Evolutionary conservation across 176 grass and related monocot species (phyloP).

Genomic region (Ananas comosus): DNA sequence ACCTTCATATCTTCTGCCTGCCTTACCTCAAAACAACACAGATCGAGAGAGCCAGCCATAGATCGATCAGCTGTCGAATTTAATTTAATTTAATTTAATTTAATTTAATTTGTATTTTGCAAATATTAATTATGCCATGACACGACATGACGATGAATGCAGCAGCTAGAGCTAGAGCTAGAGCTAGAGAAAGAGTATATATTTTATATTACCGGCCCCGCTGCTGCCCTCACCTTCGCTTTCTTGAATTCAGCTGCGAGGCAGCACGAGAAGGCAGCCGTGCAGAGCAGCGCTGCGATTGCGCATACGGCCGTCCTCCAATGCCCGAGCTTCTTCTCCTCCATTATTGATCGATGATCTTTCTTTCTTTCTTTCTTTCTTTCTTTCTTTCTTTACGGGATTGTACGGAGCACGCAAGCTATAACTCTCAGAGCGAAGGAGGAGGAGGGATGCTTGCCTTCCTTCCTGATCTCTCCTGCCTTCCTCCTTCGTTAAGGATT

Average conservation of each 20-base stretch:
- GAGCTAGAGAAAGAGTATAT: not conserved
- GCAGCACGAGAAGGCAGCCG: conserved; percentile 66
- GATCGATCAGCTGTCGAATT: no score
- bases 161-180: no score
- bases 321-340: conserved; percentile 28
- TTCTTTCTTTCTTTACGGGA: not conserved
- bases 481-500: not conserved
- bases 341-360: not conserved
- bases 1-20: conserved; percentile 54
- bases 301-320: conserved; percentile 36
- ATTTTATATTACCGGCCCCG: not conserved
- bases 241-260: conserved; percentile 80
- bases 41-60: no score
- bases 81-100: no score
- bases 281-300: conserved; percentile 38
- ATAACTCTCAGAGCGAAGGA: not conserved
- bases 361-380: not conserved
- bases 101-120: no score
- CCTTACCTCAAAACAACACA: conserved; percentile 22
- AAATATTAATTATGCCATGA: no score
- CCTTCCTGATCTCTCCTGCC: not conserved
- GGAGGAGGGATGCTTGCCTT: not conserved
- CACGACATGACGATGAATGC: no score
- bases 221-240: conserved; percentile 44
- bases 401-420: not conserved